Base-by-base conservation (phyloP, 495 filamentous ascomycete genomes). In the Mytilinidion resinicola region DNA sequence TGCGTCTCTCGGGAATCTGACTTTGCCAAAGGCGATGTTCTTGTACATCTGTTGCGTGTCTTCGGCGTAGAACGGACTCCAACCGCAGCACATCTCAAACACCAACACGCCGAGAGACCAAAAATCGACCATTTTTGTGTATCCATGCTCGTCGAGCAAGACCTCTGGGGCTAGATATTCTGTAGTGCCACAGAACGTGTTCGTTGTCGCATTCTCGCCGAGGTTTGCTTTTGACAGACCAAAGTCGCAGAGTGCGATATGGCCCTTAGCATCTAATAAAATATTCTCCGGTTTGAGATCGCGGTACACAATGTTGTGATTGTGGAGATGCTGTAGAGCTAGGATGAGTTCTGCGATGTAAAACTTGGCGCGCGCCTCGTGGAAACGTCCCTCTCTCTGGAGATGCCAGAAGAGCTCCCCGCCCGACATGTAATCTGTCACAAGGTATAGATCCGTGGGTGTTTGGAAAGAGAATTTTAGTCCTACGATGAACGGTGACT, bases 1-100 rank as follows among this genome's bases (percentile, higher is more conserved):
- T 0, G 93, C 95, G 69, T 98, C 93, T 55, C 90, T 83, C 14
- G 93, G 93, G 74, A 98, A 98, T 58, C 92, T 81, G 36, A 98
- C 93, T 67, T 98, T 98, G 65, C 93, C 93, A 69, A 97, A 97
- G 0, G 92, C 95, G 58, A 98, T 98, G 75, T 98, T 98, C 77
- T 97, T 98, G 74, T 98, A 98, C 93, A 98, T 98, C 70, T 98
- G 93, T 72, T 98, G 93, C 1, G 92, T 97, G 64, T 98, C 95
- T 61, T 98, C 93, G 56, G 93, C 95, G 68, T 97, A 98, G 75
- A 98, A 98, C 0, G 93, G 93, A 65, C 90, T 95, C 93, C 93
- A 98, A 2, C 93, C 93, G 67, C 93, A 98, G 73, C 92, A 96
- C 93, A 98, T 98, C 73, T 98, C 93, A 70, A 98, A 98, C 9